Conservation (phyloP, 305 asterid genomes). For the Andrographis paniculata region DNA sequence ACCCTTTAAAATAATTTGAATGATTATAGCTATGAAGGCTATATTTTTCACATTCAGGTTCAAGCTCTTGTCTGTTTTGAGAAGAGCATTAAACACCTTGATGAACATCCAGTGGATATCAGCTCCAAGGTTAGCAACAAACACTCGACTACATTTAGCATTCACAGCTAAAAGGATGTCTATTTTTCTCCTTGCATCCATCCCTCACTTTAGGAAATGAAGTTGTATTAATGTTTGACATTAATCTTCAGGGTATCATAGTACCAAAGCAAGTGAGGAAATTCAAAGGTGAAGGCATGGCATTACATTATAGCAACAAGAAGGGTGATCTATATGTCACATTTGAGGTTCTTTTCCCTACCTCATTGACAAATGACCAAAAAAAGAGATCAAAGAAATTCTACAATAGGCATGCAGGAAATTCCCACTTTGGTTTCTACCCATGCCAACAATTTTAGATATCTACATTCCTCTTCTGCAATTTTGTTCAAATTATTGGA, state of each 20-base stretch:
- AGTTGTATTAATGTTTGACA: too few relatives aligned
- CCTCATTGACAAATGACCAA: constrained; percentile 62
- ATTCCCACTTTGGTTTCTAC: too few relatives aligned
- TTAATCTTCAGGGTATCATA: constrained; percentile 70
- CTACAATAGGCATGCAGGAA: constrained; percentile 40
- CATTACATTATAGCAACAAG: constrained; percentile 71
- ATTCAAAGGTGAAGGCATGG: constrained; percentile 92
- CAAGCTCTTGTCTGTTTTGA: constrained; percentile 97
- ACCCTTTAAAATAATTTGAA: too few relatives aligned
- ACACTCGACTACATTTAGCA: too few relatives aligned
- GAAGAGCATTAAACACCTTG: constrained; percentile 84
- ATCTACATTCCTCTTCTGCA: constrained; percentile 12
- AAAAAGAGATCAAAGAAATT: constrained; percentile 70
- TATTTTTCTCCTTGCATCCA: too few relatives aligned
- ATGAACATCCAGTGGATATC: constrained; percentile 75
- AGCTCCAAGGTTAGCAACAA: constrained; percentile 63
- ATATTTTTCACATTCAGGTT: constrained; percentile 35
- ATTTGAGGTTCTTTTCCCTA: constrained; percentile 86
- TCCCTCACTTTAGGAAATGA: too few relatives aligned
- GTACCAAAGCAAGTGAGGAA: constrained; percentile 84
- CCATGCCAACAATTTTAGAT: not conserved
- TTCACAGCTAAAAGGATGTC: too few relatives aligned
- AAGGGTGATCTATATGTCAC: constrained; percentile 75
- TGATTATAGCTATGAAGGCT: not conserved
- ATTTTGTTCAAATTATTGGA: constrained; percentile 14